Evolutionary conservation across 2,329 filamentous ascomycete species (phyloP).

Genomic region (Sordariomycetes sp.): DNA sequence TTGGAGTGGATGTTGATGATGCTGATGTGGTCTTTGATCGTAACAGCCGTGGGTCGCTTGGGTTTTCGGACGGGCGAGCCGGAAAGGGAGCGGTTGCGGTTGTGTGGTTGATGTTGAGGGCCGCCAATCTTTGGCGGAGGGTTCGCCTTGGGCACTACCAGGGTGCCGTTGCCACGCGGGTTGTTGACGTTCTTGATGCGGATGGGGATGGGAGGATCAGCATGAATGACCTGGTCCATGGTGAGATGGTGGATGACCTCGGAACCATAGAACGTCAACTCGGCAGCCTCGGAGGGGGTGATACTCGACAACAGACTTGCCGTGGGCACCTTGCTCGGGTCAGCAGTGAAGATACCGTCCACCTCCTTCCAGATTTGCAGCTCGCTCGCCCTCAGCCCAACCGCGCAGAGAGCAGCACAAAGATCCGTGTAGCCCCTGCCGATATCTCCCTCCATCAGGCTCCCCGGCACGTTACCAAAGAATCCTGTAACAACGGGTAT

Average conservation of each 20-base stretch:
- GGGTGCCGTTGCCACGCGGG: slow-evolving; percentile 66
- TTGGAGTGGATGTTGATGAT: slow-evolving; percentile 98
- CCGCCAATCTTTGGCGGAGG: background rate
- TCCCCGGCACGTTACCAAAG: slow-evolving; percentile 88
- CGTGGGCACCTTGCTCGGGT: slow-evolving; percentile 86
- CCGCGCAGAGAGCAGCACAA: slow-evolving; percentile 84
- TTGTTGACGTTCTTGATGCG: slow-evolving; percentile 92
- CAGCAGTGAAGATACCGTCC: slow-evolving; percentile 80
- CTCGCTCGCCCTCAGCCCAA: slow-evolving; percentile 78
- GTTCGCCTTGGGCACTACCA: slow-evolving; percentile 68
- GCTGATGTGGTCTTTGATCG: slow-evolving; percentile 93
- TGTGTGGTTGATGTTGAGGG: background rate
- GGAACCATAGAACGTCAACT: slow-evolving; percentile 88
- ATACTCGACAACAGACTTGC: slow-evolving; percentile 83
- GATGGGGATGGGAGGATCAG: slow-evolving; percentile 69
- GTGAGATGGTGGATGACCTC: slow-evolving; percentile 98
- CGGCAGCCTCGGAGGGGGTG: slow-evolving; percentile 88
- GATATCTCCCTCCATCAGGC: slow-evolving; percentile 78
- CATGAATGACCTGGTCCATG: slow-evolving; percentile 91
- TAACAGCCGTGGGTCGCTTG: slow-evolving; percentile 79
- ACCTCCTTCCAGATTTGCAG: slow-evolving; percentile 99
- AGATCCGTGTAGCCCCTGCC: slow-evolving; percentile 95
- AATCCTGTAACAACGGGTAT: slow-evolving; percentile 84
- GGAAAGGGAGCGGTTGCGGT: slow-evolving; percentile 20
- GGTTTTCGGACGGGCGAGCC: slow-evolving; percentile 37